Evolutionary conservation across 805 yeast genomes (phyloP).

Genomic region (Candida ovalis): DNA sequence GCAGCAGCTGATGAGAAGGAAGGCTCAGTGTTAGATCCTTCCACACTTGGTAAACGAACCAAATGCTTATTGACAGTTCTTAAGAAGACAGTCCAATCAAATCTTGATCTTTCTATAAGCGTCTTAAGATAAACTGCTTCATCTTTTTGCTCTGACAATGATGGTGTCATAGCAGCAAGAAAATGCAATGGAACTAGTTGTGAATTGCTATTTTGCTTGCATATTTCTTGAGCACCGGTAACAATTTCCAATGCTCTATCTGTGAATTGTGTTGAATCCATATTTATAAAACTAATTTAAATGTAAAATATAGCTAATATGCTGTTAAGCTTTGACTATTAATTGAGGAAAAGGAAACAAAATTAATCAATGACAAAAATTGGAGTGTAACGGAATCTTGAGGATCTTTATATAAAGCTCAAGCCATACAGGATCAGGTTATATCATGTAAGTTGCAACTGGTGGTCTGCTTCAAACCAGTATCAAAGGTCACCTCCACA

Average conservation of each 20-base stretch:
- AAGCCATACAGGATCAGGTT: not conserved
- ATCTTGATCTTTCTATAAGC: conserved; percentile 78
- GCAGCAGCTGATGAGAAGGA: conserved; percentile 74
- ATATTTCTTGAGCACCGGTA: conserved; percentile 74
- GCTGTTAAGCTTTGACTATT: not conserved
- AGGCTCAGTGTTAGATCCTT: conserved; percentile 83
- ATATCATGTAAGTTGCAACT: not conserved
- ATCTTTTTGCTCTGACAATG: conserved; percentile 45
- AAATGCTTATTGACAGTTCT: conserved; percentile 75
- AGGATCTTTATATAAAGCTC: not conserved
- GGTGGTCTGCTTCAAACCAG: not conserved
- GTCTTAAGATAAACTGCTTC: conserved; percentile 71
- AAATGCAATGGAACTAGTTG: conserved; percentile 86
- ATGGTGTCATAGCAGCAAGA: conserved; percentile 83
- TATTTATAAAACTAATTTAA: conserved; percentile 13
- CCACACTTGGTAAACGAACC: conserved; percentile 82
- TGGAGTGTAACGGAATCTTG: not conserved
- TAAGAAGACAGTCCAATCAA: conserved; percentile 79
- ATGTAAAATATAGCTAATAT: too few relatives aligned
- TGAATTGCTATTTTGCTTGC: conserved; percentile 79
- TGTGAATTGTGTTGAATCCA: conserved; percentile 80
- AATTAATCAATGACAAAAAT: not conserved
- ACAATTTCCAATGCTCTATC: conserved; percentile 87
- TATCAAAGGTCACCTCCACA: not conserved
- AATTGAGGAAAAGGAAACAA: not conserved